These are phyloP conservation scores for Bocquillonia castaneifolia DNA, from an alignment of 441 rosid genomes.

Conservation along the genomic window DNA sequence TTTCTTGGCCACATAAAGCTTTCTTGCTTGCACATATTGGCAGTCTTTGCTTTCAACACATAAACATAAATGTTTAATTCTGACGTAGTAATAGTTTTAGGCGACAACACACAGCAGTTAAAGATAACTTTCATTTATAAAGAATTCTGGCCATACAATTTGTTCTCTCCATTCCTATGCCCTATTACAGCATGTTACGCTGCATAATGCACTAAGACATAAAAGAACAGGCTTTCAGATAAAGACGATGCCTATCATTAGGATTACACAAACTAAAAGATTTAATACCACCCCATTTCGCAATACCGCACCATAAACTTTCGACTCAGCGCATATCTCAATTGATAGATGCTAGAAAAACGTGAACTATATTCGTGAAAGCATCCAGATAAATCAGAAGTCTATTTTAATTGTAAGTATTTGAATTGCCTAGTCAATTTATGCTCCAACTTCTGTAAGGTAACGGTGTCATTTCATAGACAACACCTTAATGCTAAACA, in stretches of 20 bases:
- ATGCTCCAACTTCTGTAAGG: no score
- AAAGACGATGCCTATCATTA: not conserved
- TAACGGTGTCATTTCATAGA: no score
- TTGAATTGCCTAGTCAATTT: no score
- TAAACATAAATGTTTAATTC: not conserved
- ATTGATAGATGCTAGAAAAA: not conserved
- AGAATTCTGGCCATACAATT: not conserved
- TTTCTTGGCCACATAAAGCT: slow-evolving; percentile 1
- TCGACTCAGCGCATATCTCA: not conserved
- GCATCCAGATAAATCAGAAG: no score
- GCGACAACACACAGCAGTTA: not conserved
- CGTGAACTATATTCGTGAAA: no score
- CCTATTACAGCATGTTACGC: not conserved
- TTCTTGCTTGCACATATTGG: not conserved
- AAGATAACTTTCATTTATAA: not conserved
- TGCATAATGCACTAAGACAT: no score
- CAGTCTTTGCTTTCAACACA: not conserved
- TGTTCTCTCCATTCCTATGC: not conserved
- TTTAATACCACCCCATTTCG: not conserved
- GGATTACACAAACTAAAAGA: not conserved
- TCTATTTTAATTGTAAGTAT: no score
- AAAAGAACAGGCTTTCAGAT: not conserved
- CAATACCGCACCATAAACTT: not conserved
- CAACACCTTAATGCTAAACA: no score
- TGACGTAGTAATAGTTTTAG: not conserved